Base-by-base conservation (phyloP, 192 early-diverging fungal species). In the Coemansia brasiliensis region DNA sequence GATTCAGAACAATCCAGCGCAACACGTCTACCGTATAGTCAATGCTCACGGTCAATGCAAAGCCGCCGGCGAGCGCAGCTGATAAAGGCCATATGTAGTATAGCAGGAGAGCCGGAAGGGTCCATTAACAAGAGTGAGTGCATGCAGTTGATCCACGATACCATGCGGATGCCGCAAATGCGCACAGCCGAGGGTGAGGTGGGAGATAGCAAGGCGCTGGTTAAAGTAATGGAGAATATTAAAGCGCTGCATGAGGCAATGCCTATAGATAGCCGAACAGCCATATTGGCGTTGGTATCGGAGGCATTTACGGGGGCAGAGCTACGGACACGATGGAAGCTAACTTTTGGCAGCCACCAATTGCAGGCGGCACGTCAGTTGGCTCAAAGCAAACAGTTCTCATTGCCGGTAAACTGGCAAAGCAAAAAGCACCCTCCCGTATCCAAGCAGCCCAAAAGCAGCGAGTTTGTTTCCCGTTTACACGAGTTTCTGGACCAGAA, bases 51-150 rank as follows among this genome's bases (percentile, higher is more conserved):
- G 1, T 59, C 61, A n/a, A 57, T 35, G 56, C 61, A 70, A 52
- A 63, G 68, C 40, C 61, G 68, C 17, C 68, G 68, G 18, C 55
- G 68, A 5, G 43, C 55, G n/a, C 61, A 59, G 52, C 52, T 70
- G 9, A 10, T 27, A 15, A 20, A 42, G 5, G 25, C 25, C 13
- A 50, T 67, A 4, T 27, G 51, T 44, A 57, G 42, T 16, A 52
- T 55, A 26, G 52, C 65, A 2, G 57, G 65, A n/a, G 52, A 25
- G 5, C 41, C n/a, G 0, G 35, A 44, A 32, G 52, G 44, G n/a
- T 11, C 18, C 17, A n/a, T 7, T 16, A 11, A 45, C 9, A 41
- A 35, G 5, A 21, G 18, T 3, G 69, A 72, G 32, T 48, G 56
- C 17, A 48, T 43, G 16, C 53, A 29, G 20, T 38, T 72, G 21